A percentile compares a stretch with the other conserved stretches of the same genome.
These are phyloP conservation scores for Anaeromyces robustus DNA, from an alignment of 192 early-diverging fungal species.

Conservation along the genomic window DNA sequence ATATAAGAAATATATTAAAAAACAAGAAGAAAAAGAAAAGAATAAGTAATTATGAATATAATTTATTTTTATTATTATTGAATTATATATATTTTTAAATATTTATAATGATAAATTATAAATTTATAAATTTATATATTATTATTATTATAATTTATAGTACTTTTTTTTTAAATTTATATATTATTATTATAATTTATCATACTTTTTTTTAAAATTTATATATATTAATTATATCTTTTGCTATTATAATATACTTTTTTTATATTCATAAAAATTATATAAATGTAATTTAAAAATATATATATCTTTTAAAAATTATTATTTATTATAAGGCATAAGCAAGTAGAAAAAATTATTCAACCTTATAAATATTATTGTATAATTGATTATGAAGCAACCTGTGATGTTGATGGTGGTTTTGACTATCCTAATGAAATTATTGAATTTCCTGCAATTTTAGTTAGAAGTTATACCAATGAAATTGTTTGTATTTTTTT, in stretches of 20 bases:
- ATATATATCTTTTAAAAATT: no score
- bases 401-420: constrained; percentile 36
- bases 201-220: no score
- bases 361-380: constrained; percentile 49
- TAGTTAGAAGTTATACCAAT: constrained; percentile 43
- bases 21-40: constrained; percentile 8
- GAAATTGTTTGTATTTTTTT: constrained; percentile 27
- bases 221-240: no score
- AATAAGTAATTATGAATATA: constrained; percentile 10
- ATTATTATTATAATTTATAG: no score
- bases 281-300: no score
- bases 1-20: constrained; percentile 11
- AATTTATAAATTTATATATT: no score
- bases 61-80: constrained; percentile 4
- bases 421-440: constrained; percentile 62
- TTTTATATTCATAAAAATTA: no score
- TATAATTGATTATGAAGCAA: constrained; percentile 71
- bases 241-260: no score
- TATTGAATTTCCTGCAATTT: constrained; percentile 70
- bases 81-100: neutral
- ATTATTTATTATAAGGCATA: neutral
- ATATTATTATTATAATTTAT: no score
- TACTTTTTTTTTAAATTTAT: no score
- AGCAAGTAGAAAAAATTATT: neutral
- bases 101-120: no score